Conservation (phyloP, 2,329 filamentous ascomycete genomes). For the Fusarium subglutinans region DNA sequence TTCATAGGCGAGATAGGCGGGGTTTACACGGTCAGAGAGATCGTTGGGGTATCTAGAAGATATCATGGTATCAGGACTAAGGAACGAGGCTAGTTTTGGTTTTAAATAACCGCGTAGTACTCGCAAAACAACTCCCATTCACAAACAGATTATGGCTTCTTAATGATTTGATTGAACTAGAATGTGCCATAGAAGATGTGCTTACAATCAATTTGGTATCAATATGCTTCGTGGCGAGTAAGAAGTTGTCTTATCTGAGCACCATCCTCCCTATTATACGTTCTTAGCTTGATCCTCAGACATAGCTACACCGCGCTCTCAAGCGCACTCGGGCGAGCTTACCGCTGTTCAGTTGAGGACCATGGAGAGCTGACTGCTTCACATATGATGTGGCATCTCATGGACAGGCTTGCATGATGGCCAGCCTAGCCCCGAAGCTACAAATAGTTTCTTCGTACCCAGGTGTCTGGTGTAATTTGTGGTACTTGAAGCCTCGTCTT, state of each 20-base stretch:
- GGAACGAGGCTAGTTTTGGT: background rate
- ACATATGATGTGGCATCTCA: background rate
- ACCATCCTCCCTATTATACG: background rate
- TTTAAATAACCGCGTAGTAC: slow-evolving; percentile 10
- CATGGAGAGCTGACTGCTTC: background rate
- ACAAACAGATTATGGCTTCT: slow-evolving; percentile 5
- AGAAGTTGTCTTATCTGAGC: background rate
- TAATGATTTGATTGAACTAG: background rate
- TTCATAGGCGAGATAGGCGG: slow-evolving; percentile 11
- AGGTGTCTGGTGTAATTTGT: background rate
- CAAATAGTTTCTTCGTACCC: background rate
- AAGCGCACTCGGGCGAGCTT: background rate
- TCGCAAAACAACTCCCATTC: slow-evolving; percentile 41
- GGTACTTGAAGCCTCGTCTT: background rate
- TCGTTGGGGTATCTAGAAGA: slow-evolving; percentile 17
- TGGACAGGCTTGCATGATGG: background rate
- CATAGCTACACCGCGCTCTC: background rate
- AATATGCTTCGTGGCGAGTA: background rate
- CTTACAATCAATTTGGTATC: background rate
- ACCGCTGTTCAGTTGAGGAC: background rate
- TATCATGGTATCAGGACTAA: slow-evolving; percentile 3
- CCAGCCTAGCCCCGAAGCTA: background rate
- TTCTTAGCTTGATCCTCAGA: background rate
- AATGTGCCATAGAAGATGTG: background rate
- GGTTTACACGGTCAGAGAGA: slow-evolving; percentile 7